A percentile compares a stretch with the other conserved stretches of the same genome.
These are phyloP conservation scores for Letharia lupina DNA, from an alignment of 495 filamentous ascomycete species.

Conservation along the genomic window DNA sequence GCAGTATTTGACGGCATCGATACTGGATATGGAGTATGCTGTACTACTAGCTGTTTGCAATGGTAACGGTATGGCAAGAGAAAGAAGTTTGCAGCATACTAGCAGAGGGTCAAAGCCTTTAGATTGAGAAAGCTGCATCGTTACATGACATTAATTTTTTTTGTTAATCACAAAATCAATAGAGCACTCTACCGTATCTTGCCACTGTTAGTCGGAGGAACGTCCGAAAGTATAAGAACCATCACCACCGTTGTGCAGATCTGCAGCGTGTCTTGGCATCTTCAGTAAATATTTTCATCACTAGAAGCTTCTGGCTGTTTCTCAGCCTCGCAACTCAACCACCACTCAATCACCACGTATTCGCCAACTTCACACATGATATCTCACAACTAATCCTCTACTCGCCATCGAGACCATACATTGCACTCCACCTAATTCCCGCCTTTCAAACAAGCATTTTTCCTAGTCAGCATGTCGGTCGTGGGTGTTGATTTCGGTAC, in stretches of 20 bases:
- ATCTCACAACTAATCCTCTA: background rate
- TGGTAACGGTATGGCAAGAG: background rate
- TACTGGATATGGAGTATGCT: background rate
- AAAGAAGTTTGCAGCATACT: background rate
- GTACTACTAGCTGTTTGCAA: background rate
- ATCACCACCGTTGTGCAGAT: too few species aligned
- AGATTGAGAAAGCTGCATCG: too few species aligned
- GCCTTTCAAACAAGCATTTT: background rate
- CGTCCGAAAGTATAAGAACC: too few species aligned
- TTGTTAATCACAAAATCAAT: too few species aligned
- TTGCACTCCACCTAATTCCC: background rate
- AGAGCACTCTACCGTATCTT: too few species aligned
- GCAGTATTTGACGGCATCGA: background rate
- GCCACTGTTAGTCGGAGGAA: too few species aligned
- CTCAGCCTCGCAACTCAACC: background rate
- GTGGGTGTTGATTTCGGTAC: conserved; percentile 94
- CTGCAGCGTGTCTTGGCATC: background rate
- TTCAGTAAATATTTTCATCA: background rate
- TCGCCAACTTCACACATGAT: background rate
- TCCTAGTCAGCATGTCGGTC: conserved; percentile 31
- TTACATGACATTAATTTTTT: too few species aligned
- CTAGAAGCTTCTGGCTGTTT: background rate
- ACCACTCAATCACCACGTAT: background rate
- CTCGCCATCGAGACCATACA: background rate
- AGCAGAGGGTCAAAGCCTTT: background rate